Percentiles rank a stretch among this genome's conserved stretches.
Evolutionary conservation across 306 rosid genomes (phyloP).

Genomic region (Gynostemma pentaphyllum): DNA sequence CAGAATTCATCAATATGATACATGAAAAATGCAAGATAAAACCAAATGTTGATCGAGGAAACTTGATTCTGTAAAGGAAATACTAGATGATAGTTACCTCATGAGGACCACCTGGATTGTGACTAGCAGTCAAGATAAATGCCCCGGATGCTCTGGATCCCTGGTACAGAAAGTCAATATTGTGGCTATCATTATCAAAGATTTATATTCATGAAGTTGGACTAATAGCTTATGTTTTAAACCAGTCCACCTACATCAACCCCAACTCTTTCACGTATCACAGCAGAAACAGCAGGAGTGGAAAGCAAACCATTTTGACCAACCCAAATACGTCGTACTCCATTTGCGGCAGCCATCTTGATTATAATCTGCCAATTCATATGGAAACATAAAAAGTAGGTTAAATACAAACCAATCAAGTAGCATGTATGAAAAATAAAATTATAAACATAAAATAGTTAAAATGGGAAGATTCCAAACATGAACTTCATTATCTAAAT

Average conservation of each 20-base stretch:
- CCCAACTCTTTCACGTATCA: conserved; percentile 89
- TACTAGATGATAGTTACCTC: conserved; percentile 34
- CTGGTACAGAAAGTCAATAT: conserved; percentile 30
- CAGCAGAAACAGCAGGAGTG: conserved; percentile 97
- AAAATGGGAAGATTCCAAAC: conserved; percentile 6
- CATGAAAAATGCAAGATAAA: not conserved
- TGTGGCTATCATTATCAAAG: not conserved
- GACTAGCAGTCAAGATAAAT: conserved; percentile 97
- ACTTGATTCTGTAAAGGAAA: not conserved
- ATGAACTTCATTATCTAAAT: not conserved
- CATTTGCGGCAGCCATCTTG: conserved; percentile 92
- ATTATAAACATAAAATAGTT: conserved; percentile 4
- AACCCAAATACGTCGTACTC: conserved; percentile 82
- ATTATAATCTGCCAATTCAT: conserved; percentile 54
- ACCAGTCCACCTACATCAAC: conserved; percentile 47
- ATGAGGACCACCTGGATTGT: conserved; percentile 96
- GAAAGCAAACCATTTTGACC: conserved; percentile 96
- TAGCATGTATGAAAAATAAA: not conserved
- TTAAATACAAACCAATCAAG: conserved; percentile 4
- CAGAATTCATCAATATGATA: too few species aligned
- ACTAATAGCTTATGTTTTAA: not conserved
- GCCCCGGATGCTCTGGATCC: conserved; percentile 91
- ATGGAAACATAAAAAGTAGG: not conserved
- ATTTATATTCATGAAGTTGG: not conserved
- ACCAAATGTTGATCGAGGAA: not conserved